A percentile compares a stretch with the other conserved stretches of the same genome.
Conservation (phyloP, 306 rosid species). For the Hippophae gyantsensis region DNA sequence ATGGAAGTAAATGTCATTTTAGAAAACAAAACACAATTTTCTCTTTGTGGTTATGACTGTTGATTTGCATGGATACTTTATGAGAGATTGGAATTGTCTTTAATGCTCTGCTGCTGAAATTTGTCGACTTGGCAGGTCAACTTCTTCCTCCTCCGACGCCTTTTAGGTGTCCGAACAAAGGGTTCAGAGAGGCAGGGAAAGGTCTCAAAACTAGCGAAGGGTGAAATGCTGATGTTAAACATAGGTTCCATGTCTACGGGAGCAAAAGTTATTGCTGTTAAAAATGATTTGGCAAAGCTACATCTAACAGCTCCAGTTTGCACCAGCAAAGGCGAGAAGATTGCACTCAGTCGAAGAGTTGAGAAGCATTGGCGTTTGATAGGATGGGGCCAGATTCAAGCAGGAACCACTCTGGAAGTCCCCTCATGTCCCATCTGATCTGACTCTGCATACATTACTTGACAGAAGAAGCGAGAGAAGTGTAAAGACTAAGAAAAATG, state of each 20-base stretch:
- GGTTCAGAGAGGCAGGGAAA: slow-evolving; percentile 87
- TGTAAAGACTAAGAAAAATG: slow-evolving; percentile 20
- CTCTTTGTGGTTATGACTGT: too few species aligned
- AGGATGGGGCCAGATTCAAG: slow-evolving; percentile 97
- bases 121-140: slow-evolving; percentile 56
- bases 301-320: slow-evolving; percentile 94
- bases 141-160: slow-evolving; percentile 85
- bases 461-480: slow-evolving; percentile 5
- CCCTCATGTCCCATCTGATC: slow-evolving; percentile 60
- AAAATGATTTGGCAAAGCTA: slow-evolving; percentile 74
- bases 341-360: slow-evolving; percentile 83
- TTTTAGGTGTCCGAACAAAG: slow-evolving; percentile 82
- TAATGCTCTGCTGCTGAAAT: slow-evolving; percentile 1
- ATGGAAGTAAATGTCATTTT: too few species aligned
- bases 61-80: too few species aligned
- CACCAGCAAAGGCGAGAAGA: slow-evolving; percentile 90
- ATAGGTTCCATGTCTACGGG: slow-evolving; percentile 95
- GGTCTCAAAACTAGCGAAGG: slow-evolving; percentile 75
- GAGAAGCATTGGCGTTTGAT: slow-evolving; percentile 99
- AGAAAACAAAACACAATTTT: too few species aligned
- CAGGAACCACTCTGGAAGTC: slow-evolving; percentile 69
- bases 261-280: slow-evolving; percentile 79
- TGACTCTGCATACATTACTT: background rate
- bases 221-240: slow-evolving; percentile 93
- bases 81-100: background rate